A percentile compares a stretch with the other conserved stretches of the same genome.
Conservation (phyloP, 2,329 filamentous ascomycete species). For the Alternaria postmessia region DNA sequence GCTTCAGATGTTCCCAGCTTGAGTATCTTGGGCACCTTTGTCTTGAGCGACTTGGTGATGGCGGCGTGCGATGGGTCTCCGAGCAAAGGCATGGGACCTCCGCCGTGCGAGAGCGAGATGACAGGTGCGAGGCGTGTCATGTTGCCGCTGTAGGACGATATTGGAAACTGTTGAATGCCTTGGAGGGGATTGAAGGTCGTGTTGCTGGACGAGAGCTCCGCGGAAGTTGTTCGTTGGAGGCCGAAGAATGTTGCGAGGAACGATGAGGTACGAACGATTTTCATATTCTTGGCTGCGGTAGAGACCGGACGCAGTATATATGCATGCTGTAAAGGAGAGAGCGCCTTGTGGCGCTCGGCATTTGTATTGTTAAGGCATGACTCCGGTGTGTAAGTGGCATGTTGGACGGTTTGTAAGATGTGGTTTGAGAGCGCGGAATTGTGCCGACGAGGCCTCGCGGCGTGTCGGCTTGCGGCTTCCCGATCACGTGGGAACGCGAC, state of each 20-base stretch:
- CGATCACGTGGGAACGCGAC: not conserved
- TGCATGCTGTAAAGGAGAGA: not conserved
- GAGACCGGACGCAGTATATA: not conserved
- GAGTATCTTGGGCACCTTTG: slow-evolving; percentile 64
- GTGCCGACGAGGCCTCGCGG: slow-evolving; percentile 14
- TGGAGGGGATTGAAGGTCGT: slow-evolving; percentile 35
- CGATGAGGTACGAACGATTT: slow-evolving; percentile 19
- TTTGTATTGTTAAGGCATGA: not conserved
- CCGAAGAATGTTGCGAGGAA: slow-evolving; percentile 22
- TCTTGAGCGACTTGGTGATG: slow-evolving; percentile 62
- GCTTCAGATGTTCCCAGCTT: slow-evolving; percentile 61
- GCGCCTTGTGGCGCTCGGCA: slow-evolving; percentile 19
- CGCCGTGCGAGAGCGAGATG: slow-evolving; percentile 52
- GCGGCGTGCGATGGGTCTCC: slow-evolving; percentile 62
- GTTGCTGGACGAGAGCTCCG: slow-evolving; percentile 21
- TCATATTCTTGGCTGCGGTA: slow-evolving; percentile 24
- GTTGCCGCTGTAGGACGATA: slow-evolving; percentile 31
- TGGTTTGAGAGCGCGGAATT: slow-evolving; percentile 32
- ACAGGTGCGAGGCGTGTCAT: slow-evolving; percentile 51
- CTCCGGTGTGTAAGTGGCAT: slow-evolving; percentile 4
- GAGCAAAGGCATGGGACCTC: slow-evolving; percentile 65
- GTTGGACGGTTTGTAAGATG: slow-evolving; percentile 25
- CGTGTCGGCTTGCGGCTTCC: not conserved
- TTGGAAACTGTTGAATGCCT: slow-evolving; percentile 37
- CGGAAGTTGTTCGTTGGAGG: slow-evolving; percentile 14